phyloP scores from a whole-genome alignment of 306 rosid genomes.

The Arachis hypogaea region DNA sequence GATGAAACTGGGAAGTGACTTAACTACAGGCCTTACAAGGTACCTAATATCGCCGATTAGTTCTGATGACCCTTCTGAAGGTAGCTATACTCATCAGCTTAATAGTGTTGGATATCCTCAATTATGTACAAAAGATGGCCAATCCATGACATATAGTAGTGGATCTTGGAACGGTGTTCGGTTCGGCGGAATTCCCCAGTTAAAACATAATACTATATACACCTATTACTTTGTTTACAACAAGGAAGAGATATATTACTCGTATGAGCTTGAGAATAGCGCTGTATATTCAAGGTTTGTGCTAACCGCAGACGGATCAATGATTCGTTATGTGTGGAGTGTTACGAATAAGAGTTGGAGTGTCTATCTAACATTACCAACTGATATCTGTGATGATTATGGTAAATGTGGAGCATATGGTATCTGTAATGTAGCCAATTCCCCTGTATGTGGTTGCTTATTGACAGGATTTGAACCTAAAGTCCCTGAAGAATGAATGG shows the following conservation, averaged over 20 bases:
- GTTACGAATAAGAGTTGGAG: conserved; percentile 22
- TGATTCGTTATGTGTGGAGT: conserved; percentile 4
- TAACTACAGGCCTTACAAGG: too few species aligned
- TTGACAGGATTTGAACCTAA: conserved; percentile 22
- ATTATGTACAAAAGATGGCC: conserved; percentile 1
- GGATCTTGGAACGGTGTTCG: conserved; percentile 33
- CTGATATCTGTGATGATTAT: conserved; percentile 38
- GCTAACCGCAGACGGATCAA: background rate
- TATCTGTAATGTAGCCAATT: too few species aligned
- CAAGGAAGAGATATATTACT: too few species aligned
- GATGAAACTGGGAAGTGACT: too few species aligned
- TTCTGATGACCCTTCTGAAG: conserved; percentile 30
- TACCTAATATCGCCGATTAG: conserved; percentile 1
- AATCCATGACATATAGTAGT: background rate
- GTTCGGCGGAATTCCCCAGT: too few species aligned
- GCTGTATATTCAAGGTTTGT: conserved; percentile 10
- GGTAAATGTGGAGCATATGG: background rate
- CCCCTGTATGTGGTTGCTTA: conserved; percentile 7
- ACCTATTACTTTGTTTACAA: too few species aligned
- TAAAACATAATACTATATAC: too few species aligned
- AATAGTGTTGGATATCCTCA: conserved; percentile 25
- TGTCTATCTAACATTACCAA: background rate
- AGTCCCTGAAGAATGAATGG: background rate
- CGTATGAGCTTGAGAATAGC: background rate
- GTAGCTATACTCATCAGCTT: conserved; percentile 19